Base-by-base conservation (phyloP, 176 grass and related monocot genomes). In the Saccharum spontaneum region DNA sequence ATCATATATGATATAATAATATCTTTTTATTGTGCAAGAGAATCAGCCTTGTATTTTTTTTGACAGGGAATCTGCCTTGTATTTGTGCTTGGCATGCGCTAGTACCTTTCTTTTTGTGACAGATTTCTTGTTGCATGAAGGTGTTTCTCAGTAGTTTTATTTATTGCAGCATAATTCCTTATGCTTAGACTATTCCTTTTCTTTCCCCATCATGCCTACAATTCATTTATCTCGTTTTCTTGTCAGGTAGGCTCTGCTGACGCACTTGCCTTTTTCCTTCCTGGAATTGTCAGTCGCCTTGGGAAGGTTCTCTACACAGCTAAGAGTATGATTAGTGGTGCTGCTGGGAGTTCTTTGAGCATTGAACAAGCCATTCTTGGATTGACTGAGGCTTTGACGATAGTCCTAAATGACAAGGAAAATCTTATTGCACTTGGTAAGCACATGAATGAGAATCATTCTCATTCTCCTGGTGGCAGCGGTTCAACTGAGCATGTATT, bases 181-280 rank as follows among this genome's bases (percentile, higher is more conserved):
- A 70, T 78, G 12, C n/a, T 75, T 49, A 80, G 24, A 61, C 22
- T 79, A 15, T 74, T 81, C 0, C 44, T 78, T 82, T 78, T 78
- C 48, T 68, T 49, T 43, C 16, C 60, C 23, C 65, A 45, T 65
- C 64, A 50, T 67, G 43, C 9, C 23, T 38, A 78, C 40, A 81
- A 65, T 78, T 82, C n/a, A 46, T 40, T 69, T 63, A 70, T 77
- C 71, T 77, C n/a, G 26, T 81, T 69, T 83, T 87, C 70, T 86
- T 73, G 62, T 83, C 91, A 98, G 96, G 88, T 98, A 84, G 96
- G 93, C 43, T 87, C 91, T 87, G 93, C 97, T 75, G 97, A 98
- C 79, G 91, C 93, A 41, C 91, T 98, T 64, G 93, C 93, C 67
- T 98, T 98, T 87, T 98, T 95, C 78, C 86, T 95, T 77, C 93